phyloP scores from a whole-genome alignment of 2,329 filamentous ascomycete genomes.

The Aspergillus aculeatus region DNA sequence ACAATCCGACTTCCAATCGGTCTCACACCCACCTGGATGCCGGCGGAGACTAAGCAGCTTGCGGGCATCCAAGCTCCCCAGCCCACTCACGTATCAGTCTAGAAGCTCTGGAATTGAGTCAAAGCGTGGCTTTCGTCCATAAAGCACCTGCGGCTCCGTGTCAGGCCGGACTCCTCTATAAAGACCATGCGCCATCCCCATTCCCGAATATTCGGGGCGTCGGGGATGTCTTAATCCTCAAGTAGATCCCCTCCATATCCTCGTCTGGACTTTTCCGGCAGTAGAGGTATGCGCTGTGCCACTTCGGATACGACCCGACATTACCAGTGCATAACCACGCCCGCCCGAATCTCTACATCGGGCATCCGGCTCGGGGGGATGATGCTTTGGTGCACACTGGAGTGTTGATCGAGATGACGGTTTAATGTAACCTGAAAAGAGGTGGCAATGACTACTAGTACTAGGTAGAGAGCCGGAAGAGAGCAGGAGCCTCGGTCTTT shows the following conservation, averaged over 20 bases:
- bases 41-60: background rate
- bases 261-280: background rate
- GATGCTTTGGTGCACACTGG: no score
- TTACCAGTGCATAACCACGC: background rate
- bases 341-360: background rate
- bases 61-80: background rate
- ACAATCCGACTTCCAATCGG: background rate
- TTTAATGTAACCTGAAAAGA: no score
- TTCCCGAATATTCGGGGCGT: background rate
- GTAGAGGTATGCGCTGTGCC: background rate
- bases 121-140: background rate
- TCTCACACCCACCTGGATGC: background rate
- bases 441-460: no score
- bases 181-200: background rate
- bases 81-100: background rate
- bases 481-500: no score
- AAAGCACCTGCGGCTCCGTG: background rate
- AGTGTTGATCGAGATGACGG: no score
- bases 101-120: background rate
- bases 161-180: background rate
- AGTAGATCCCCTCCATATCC: background rate
- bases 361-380: background rate
- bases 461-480: no score
- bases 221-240: background rate
- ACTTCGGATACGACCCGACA: background rate